Evolutionary conservation across 768 basidiomycete species (phyloP), one percentile per base, ranked within the genome.

Genomic region (Amyloporia xantha): DNA sequence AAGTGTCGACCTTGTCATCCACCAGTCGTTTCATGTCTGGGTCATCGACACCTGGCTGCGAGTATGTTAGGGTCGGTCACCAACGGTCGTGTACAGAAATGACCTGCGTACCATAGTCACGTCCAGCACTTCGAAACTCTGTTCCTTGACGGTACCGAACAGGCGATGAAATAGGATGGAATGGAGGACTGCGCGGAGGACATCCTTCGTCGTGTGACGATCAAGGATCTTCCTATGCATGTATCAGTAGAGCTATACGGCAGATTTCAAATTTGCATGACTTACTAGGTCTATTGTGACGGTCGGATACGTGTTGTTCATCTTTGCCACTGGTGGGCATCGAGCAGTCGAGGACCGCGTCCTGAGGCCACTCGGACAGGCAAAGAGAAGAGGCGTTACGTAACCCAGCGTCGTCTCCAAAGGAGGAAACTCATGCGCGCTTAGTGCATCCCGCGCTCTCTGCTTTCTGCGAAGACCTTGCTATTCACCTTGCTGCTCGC

Each of bases 81-180:
- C 19, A n/a, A 28, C 36, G 37, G 4, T 15, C 41, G 12, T 20
- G 27, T 17, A 45, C n/a, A n/a, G 27, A 44, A 48, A 27, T 41
- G 42, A 20, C n/a, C n/a, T 13, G 46, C 80, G 35, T 45, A 89
- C 88, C 82, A 92, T 84, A 1, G 88, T 90, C 19, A 92, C 81
- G 62, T 91, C 89, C 10, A 90, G 73, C 0, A 91, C 81, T 49
- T 91, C 89, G 51, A 86, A 83, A 2, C 75, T 82, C 55, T 77
- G 76, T 0, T 90, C 84, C 55, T 83, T 87, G 37, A 91, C 76
- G 0, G 79, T 81, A 2, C 89, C 90, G 59, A 91, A 88, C 17
- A 90, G 71, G 6, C 89, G 78, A 60, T 92, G 89, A 61, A 92
- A 91, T 13, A 91, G 69, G 41, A 91, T 84, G 0, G 86, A 73